Evolutionary conservation across 441 rosid genomes (phyloP), one percentile per base, ranked within the genome.

Genomic region (Pelargonium citronellum): DNA sequence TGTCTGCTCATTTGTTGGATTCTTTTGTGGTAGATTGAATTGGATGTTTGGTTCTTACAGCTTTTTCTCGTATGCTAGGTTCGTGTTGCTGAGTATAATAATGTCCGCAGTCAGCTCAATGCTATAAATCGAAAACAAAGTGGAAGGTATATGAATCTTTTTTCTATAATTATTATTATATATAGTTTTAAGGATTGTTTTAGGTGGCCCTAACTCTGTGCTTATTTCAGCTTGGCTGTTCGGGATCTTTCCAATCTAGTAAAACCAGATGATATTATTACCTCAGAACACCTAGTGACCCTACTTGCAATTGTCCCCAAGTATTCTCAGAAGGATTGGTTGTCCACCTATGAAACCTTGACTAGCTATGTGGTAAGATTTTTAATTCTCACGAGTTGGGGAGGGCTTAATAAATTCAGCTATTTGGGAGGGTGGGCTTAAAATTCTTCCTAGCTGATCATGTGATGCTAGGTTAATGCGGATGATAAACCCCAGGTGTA

Each of bases 281-380:
- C 75, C 39, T 92, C 99, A 49, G 99, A 95, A 75, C 89, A 95
- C 80, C 87, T 92, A 2, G 81, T 77, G 62, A 92, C 98, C 71
- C 98, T 95, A 62, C 92, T 92, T 34, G 95, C 95, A 57, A 53
- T 92, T 80, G 84, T 92, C 75, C 89, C 99, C 71, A 89, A 91
- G 81, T 95, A 95, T 75, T 92, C 99, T 2, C 95, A 95, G 79
- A 95, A 95, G 82, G 97, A 95, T 67, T 95, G 99, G 99, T 73
- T 92, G 74, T 87, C 91, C 51, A 86, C 83, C 78, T 95, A 95
- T 64, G 99, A 95, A 82, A 91, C 92, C 37, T 82, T 95, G 84
- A 88, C 98, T 51, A 83, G 70, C 69, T 95, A 89, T 80, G 99
- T 95, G 92, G 99, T 95, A 88, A 83, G 82, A 67, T 69, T 13